Evolutionary conservation across 2,329 filamentous ascomycete species (phyloP), one percentile per base, ranked within the genome.

Genomic region (Fusarium vanettenii): DNA sequence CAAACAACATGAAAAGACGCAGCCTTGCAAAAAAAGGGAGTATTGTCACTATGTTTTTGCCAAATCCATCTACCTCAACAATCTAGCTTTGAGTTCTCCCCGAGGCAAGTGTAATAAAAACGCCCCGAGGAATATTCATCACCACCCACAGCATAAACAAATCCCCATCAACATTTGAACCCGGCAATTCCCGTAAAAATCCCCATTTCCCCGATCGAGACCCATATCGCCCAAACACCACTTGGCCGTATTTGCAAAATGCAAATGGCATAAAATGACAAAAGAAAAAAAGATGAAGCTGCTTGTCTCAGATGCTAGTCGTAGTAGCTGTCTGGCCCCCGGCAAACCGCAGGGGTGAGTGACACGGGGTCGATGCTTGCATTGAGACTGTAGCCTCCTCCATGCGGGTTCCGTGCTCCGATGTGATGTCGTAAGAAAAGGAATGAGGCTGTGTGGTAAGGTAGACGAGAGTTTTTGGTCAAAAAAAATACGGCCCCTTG

Each of bases 161-260:
- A 29, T 7, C 43, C 48, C 48, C 48, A 45, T 31, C 27, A 72
- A 72, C 31, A 60, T 37, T 64, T 64, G 71, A 70, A 66, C 61
- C 60, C 63, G 60, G 73, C 67, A 64, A 59, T 56, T 69, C 66
- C 70, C 57, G 50, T 66, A 29, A 50, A 39, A 39, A 41, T 41
- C 71, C 71, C 61, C 64, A 64, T 27, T 70, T 70, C 66, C 57
- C 29, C 25, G 33, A 60, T 66, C 59, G 52, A 69, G 27, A 69
- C 57, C 69, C 73, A 43, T 69, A 69, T 75, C 77, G 73, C 77
- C 74, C 39, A 73, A 76, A 79, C 77, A 64, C 77, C 77, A 11
- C 64, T 11, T 11, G 41, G 69, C 72, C 74, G 70, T 74, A 35
- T 45, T 73, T 73, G 69, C 59, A 73, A 60, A 61, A 43, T 37